Conservation (phyloP, 768 basidiomycete genomes). For the Cystobasidium tubakii region DNA sequence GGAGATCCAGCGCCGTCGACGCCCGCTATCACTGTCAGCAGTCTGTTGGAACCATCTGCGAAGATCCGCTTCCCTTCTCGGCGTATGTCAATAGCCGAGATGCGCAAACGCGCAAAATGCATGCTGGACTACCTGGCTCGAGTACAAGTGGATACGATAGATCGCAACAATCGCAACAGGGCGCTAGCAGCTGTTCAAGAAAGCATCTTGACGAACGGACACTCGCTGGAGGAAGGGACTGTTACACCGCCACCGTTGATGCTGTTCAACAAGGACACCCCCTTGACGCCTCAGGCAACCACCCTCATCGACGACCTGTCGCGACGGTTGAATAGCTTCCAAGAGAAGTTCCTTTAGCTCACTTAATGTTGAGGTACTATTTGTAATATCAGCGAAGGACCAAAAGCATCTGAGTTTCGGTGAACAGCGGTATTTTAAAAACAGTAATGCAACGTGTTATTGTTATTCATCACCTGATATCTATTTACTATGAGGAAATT, state of each 20-base stretch:
- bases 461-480: too few species aligned
- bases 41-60: constrained; percentile 52
- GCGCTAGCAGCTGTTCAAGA: constrained; percentile 16
- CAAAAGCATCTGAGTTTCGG: too few species aligned
- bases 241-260: constrained; percentile 1
- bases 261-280: constrained; percentile 33
- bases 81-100: constrained; percentile 90
- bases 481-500: not conserved
- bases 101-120: constrained; percentile 87
- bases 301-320: constrained; percentile 85
- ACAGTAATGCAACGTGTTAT: too few species aligned
- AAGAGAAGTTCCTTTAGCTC: constrained; percentile 61
- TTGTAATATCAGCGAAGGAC: too few species aligned
- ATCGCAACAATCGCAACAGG: constrained; percentile 18
- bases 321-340: constrained; percentile 79
- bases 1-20: constrained; percentile 26
- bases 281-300: constrained; percentile 55
- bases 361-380: not conserved
- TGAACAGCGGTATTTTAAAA: too few species aligned
- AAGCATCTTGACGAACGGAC: not conserved
- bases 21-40: not conserved
- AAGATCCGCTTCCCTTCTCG: constrained; percentile 91
- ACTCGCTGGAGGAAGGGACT: not conserved
- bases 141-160: constrained; percentile 49
- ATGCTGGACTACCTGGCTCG: constrained; percentile 91